A percentile compares a stretch with the other conserved stretches of the same genome.
These are phyloP conservation scores for Termitomyces sp. DNA, from an alignment of 768 basidiomycete species.

Conservation along the genomic window DNA sequence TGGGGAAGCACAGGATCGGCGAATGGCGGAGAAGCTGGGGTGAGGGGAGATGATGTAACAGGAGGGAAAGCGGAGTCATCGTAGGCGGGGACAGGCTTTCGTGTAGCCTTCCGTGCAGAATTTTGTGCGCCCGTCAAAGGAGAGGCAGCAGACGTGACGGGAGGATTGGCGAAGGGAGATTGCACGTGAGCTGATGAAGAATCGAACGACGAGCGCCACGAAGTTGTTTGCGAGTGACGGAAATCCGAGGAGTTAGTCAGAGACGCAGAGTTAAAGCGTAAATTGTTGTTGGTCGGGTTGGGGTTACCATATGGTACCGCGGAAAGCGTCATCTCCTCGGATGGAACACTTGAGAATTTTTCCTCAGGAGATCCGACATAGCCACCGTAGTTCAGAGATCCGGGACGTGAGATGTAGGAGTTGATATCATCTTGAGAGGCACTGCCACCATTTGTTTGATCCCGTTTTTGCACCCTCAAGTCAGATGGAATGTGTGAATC, in stretches of 20 bases:
- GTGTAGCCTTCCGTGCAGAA: slow-evolving; percentile 7
- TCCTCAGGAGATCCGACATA: slow-evolving; percentile 11
- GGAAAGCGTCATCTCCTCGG: slow-evolving; percentile 8
- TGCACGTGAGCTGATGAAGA: slow-evolving; percentile 1
- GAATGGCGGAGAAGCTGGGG: background rate
- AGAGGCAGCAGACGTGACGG: background rate
- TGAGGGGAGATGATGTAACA: background rate
- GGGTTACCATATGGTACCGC: slow-evolving; percentile 3
- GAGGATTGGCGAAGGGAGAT: slow-evolving; percentile 3
- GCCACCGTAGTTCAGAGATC: slow-evolving; percentile 4
- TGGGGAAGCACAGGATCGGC: slow-evolving; percentile 1
- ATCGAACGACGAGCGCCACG: slow-evolving; percentile 7
- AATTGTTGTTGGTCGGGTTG: background rate
- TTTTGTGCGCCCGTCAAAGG: background rate
- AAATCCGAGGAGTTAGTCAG: background rate
- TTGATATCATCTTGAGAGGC: slow-evolving; percentile 8
- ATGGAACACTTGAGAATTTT: slow-evolving; percentile 10
- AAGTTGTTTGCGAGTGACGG: background rate
- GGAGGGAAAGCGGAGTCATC: background rate
- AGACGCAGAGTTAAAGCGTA: background rate
- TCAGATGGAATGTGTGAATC: slow-evolving; percentile 10
- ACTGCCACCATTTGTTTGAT: slow-evolving; percentile 1
- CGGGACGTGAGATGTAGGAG: slow-evolving; percentile 7
- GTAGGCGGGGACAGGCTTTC: slow-evolving; percentile 19
- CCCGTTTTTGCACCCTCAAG: slow-evolving; percentile 1